These are phyloP conservation scores for Ramaria sp. DNA, from an alignment of 768 basidiomycete species.

Conservation along the genomic window DNA sequence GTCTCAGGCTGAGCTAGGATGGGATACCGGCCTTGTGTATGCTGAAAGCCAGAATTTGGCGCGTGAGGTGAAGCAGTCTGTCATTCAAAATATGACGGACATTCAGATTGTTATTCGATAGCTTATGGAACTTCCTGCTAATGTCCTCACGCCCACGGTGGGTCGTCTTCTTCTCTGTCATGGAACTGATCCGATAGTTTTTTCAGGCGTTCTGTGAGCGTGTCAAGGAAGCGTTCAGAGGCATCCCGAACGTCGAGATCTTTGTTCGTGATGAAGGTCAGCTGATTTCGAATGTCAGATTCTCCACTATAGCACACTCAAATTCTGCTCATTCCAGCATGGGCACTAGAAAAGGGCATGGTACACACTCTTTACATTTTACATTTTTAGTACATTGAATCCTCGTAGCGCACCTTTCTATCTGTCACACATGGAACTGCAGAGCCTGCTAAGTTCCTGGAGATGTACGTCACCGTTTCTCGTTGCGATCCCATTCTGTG, in stretches of 20 bases:
- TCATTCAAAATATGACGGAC: not conserved
- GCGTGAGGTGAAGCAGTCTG: slow-evolving; percentile 42
- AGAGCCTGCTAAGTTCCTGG: slow-evolving; percentile 80
- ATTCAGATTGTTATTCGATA: slow-evolving; percentile 18
- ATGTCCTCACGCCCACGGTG: slow-evolving; percentile 78
- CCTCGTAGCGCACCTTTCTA: slow-evolving; percentile 61
- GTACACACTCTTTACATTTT: slow-evolving; percentile 21
- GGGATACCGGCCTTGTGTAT: slow-evolving; percentile 66
- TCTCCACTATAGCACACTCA: not conserved
- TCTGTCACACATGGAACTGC: slow-evolving; percentile 76
- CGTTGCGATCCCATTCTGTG: not conserved
- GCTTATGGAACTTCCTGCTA: slow-evolving; percentile 80
- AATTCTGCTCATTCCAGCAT: slow-evolving; percentile 33
- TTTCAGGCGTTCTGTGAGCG: slow-evolving; percentile 59
- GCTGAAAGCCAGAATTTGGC: slow-evolving; percentile 74
- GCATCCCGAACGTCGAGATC: slow-evolving; percentile 56
- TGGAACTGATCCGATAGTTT: not conserved
- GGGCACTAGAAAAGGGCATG: slow-evolving; percentile 83
- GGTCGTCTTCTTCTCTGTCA: slow-evolving; percentile 10
- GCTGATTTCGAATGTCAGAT: slow-evolving; percentile 6
- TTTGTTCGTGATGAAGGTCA: slow-evolving; percentile 65
- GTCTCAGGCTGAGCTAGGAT: slow-evolving; percentile 37
- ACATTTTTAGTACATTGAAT: too few species aligned
- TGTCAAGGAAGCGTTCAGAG: slow-evolving; percentile 53
- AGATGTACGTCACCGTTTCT: slow-evolving; percentile 42